These are phyloP conservation scores for Cladorrhinum sp. DNA, from an alignment of 2,329 filamentous ascomycete genomes.

Conservation along the genomic window DNA sequence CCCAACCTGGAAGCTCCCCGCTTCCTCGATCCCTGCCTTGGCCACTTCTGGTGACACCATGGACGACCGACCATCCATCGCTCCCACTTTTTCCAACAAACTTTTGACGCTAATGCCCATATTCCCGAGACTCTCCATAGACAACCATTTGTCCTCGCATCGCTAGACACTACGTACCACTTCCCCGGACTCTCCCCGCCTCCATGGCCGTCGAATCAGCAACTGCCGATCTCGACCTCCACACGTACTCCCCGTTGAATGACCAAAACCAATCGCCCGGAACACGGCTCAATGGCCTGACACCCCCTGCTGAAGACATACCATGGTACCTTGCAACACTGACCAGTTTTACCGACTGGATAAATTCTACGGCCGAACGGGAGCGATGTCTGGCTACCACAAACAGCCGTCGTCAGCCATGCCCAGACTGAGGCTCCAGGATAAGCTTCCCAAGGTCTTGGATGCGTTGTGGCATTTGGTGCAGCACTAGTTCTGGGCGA, in stretches of 20 bases:
- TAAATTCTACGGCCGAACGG: neutral
- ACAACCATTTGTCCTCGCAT: neutral
- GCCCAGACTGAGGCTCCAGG: constrained; percentile 6
- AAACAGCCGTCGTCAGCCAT: neutral
- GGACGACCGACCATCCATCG: too few species aligned
- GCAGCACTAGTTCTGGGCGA: neutral
- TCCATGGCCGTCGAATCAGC: neutral
- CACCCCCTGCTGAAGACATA: neutral
- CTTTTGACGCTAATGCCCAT: neutral
- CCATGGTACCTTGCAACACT: neutral
- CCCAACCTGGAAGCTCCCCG: too few species aligned
- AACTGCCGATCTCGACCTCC: neutral
- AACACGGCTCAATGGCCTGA: neutral
- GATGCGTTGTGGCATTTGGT: neutral
- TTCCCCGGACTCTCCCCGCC: neutral
- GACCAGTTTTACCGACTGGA: neutral
- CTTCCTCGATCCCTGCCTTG: neutral
- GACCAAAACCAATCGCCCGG: neutral
- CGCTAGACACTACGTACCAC: neutral
- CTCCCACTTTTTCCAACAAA: neutral
- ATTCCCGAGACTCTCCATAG: neutral
- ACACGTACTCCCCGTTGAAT: neutral
- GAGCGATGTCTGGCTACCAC: neutral
- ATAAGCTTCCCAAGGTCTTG: constrained; percentile 11
- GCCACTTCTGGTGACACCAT: neutral